A percentile compares a stretch with the other conserved stretches of the same genome.
These are phyloP conservation scores for Pachyrhizus erosus DNA, from an alignment of 306 rosid species.

Conservation along the genomic window DNA sequence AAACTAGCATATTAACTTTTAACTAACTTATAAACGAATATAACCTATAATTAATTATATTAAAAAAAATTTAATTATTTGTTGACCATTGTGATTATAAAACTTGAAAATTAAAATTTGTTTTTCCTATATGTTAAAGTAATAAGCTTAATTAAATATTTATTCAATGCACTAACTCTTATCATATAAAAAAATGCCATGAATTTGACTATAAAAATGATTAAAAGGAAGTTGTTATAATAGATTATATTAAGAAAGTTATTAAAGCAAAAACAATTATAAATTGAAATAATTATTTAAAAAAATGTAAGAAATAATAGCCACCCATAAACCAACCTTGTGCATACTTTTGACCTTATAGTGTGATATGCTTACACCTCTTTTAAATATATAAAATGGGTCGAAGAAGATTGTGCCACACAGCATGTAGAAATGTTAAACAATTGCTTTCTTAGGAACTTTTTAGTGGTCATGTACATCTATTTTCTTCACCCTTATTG, in stretches of 20 bases:
- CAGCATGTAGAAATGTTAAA: slow-evolving; percentile 2
- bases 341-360: background rate
- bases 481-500: slow-evolving; percentile 20
- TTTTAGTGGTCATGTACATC: background rate
- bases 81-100: too few species aligned
- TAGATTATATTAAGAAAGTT: too few species aligned
- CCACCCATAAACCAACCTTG: background rate
- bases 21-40: too few species aligned
- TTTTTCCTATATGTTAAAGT: too few species aligned
- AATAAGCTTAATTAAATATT: background rate
- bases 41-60: too few species aligned
- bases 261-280: background rate
- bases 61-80: too few species aligned
- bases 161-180: background rate
- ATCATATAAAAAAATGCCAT: background rate
- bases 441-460: background rate
- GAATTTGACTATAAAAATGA: background rate
- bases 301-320: background rate
- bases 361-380: background rate
- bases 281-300: background rate
- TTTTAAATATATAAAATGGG: background rate
- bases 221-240: too few species aligned
- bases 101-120: too few species aligned
- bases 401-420: slow-evolving; percentile 15
- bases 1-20: too few species aligned